Conservation (phyloP, 163 green algal species). For the Scenedesmus sp. region DNA sequence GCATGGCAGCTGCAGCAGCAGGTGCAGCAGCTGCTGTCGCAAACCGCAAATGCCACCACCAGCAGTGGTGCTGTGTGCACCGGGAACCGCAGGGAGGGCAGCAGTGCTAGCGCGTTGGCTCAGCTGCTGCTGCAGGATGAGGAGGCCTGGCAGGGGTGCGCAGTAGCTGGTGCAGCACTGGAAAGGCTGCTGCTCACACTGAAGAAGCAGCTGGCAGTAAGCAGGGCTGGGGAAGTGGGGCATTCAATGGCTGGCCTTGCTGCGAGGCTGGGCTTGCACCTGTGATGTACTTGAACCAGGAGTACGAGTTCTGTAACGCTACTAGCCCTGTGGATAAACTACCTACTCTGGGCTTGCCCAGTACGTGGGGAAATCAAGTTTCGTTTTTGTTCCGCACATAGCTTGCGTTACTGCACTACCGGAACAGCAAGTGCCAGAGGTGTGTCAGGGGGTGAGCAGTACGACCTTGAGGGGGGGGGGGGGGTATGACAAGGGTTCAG, state of each 20-base stretch:
- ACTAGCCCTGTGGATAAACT: too few relatives aligned
- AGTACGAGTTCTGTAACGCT: too few relatives aligned
- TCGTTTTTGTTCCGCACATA: too few relatives aligned
- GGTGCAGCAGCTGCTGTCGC: not conserved
- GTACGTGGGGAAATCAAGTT: too few relatives aligned
- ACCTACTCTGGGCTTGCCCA: too few relatives aligned
- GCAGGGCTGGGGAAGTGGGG: not conserved
- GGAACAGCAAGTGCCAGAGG: not conserved
- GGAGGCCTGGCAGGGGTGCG: not conserved
- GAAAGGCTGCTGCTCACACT: conserved; percentile 19
- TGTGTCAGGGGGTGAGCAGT: not conserved
- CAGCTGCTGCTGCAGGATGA: conserved; percentile 14
- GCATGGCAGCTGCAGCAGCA: conserved; percentile 46
- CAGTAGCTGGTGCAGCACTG: not conserved
- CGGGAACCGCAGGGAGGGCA: not conserved
- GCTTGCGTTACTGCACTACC: too few relatives aligned
- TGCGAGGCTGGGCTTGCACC: conserved; percentile 8
- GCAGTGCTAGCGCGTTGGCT: not conserved
- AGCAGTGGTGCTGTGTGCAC: not conserved
- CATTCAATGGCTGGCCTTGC: conserved; percentile 28
- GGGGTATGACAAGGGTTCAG: not conserved
- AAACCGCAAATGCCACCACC: not conserved
- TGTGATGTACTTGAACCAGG: too few relatives aligned
- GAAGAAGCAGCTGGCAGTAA: not conserved
- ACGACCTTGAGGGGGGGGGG: not conserved